A percentile compares a stretch with the other conserved stretches of the same genome.
These are phyloP conservation scores for Phialemonium atrogriseum DNA, from an alignment of 2,329 filamentous ascomycete genomes.

Conservation along the genomic window DNA sequence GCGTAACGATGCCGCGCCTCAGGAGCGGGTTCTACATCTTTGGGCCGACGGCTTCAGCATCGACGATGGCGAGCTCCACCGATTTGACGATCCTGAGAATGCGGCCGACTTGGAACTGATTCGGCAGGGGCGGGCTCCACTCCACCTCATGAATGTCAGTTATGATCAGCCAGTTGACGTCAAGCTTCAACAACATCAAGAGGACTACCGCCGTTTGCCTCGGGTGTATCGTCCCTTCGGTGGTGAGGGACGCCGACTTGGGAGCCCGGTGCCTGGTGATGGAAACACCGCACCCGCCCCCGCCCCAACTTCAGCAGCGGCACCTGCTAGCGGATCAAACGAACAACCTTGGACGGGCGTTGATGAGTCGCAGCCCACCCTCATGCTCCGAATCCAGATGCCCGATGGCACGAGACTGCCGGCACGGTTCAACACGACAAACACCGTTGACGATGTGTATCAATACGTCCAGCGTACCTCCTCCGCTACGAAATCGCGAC, in stretches of 20 bases:
- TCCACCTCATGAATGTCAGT: constrained; percentile 70
- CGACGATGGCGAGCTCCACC: constrained; percentile 68
- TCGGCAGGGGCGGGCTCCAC: constrained; percentile 64
- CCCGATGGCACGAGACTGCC: constrained; percentile 68
- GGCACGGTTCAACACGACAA: constrained; percentile 73
- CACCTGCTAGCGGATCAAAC: constrained; percentile 20
- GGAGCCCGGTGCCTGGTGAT: constrained; percentile 65
- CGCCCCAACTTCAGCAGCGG: constrained; percentile 12
- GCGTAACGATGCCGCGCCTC: constrained; percentile 35
- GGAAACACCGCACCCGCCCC: constrained; percentile 23
- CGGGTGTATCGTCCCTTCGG: constrained; percentile 69
- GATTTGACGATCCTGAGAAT: constrained; percentile 73
- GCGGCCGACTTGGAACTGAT: constrained; percentile 67
- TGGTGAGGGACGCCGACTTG: constrained; percentile 64
- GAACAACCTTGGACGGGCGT: constrained; percentile 32
- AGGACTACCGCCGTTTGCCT: constrained; percentile 65
- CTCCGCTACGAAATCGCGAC: constrained; percentile 44
- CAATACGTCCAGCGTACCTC: constrained; percentile 61
- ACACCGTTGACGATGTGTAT: constrained; percentile 73
- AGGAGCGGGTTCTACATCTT: constrained; percentile 65
- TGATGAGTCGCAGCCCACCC: constrained; percentile 57
- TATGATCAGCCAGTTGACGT: constrained; percentile 71
- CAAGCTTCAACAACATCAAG: constrained; percentile 66
- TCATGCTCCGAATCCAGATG: constrained; percentile 69
- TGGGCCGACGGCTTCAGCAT: constrained; percentile 83